Evolutionary conservation across 371 early-diverging fungal genomes (phyloP), one percentile per base, ranked within the genome.

Genomic region (Mucor racemosus): DNA sequence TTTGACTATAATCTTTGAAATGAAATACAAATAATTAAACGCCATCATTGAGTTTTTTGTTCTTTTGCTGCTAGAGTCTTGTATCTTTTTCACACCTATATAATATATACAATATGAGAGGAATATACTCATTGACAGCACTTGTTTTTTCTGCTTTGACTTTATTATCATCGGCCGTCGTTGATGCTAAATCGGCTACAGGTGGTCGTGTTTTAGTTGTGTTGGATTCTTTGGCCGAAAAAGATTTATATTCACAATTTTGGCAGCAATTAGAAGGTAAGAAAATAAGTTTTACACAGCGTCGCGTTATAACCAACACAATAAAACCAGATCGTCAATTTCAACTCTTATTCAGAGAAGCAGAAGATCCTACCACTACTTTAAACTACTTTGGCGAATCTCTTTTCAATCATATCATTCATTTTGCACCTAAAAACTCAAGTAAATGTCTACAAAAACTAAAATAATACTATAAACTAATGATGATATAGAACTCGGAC

Each of bases 171-270:
- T 61, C 54, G 48, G 11, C 55, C 9, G 19, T 36, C 4, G 67
- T 61, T 44, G 71, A 74, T 8, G 89, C 90, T 36, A 84, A 78
- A 57, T 91, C 94, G 3, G 75, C 84, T 7, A 77, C 84, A 3
- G 95, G 94, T 17, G 46, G 74, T 56, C 88, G 91, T 48, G 80
- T 91, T 2, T 81, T 96, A 38, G 94, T 94, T 11, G 75, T 96
- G 26, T 81, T 94, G 36, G 92, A 94, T 62, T 79, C 81, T 34
- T 67, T 86, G 9, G 78, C 76, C 35, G 80, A 86, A 13, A 78
- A 86, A 65, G 73, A 68, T 15, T 26, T 62, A 6, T 93, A 88
- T 71, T 78, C 84, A 31, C 80, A 74, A 15, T 88, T 92, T 66
- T 88, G 92, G 83, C 75, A 73, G 26, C 75, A 86, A 39, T 76